Evolutionary conservation across 192 early-diverging fungal genomes (phyloP).

Genomic region (Coemansia sp.): DNA sequence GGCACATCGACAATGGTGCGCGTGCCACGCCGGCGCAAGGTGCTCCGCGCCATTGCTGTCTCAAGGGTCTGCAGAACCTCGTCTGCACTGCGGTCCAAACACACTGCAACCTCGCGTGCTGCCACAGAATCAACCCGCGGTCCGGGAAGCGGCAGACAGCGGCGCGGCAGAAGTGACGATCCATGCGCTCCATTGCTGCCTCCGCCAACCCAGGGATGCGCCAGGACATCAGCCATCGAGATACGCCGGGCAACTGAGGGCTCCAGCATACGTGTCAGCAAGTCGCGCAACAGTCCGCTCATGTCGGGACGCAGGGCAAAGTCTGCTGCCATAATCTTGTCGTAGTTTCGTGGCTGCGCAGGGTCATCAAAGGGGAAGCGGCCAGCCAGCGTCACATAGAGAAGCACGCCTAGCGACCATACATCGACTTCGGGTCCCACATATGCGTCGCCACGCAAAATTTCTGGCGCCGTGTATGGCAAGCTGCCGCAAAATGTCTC

Average conservation of each 20-base stretch:
- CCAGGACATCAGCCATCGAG: slow-evolving; percentile 24
- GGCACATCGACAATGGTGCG: slow-evolving; percentile 28
- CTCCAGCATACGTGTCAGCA: slow-evolving; percentile 53
- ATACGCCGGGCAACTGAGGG: slow-evolving; percentile 38
- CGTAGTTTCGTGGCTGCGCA: slow-evolving; percentile 50
- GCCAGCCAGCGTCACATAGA: slow-evolving; percentile 83
- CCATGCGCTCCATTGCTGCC: slow-evolving; percentile 15
- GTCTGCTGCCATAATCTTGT: slow-evolving; percentile 60
- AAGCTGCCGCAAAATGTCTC: slow-evolving; percentile 92
- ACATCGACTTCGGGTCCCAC: slow-evolving; percentile 92
- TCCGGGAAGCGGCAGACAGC: slow-evolving; percentile 30
- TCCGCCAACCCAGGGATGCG: slow-evolving; percentile 38
- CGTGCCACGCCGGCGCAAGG: background rate
- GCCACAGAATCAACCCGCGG: slow-evolving; percentile 23
- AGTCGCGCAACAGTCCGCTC: slow-evolving; percentile 39
- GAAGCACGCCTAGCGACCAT: slow-evolving; percentile 90
- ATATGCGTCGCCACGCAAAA: slow-evolving; percentile 88
- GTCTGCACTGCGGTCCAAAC: slow-evolving; percentile 38
- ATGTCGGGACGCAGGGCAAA: slow-evolving; percentile 44
- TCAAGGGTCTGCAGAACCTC: slow-evolving; percentile 34
- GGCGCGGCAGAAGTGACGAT: slow-evolving; percentile 16
- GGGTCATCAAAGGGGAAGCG: slow-evolving; percentile 65
- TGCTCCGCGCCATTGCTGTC: slow-evolving; percentile 25
- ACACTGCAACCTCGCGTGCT: slow-evolving; percentile 40
- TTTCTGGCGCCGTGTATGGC: slow-evolving; percentile 88